Evolutionary conservation across 2,329 filamentous ascomycete genomes (phyloP).

Genomic region (Fusarium albidum): DNA sequence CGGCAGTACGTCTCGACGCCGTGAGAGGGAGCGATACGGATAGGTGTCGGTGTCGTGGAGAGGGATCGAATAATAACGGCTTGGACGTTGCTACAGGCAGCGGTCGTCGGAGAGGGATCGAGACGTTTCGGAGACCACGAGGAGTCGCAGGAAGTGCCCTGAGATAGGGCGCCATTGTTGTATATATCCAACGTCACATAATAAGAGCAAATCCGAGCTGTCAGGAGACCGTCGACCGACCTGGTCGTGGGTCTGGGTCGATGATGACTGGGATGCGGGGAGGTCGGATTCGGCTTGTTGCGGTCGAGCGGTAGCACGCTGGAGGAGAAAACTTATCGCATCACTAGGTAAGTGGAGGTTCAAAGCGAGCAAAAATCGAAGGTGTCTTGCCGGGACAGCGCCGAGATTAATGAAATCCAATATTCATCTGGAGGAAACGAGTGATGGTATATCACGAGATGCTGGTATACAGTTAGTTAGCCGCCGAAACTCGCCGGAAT

Average conservation of each 20-base stretch:
- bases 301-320: conserved; percentile 21
- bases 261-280: conserved; percentile 40
- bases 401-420: not conserved
- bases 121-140: conserved; percentile 20
- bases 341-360: conserved; percentile 2
- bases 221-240: conserved; percentile 34
- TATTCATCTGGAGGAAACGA: not conserved
- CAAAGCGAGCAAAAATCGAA: not conserved
- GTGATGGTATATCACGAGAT: not conserved
- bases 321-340: conserved; percentile 23
- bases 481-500: conserved; percentile 29
- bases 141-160: conserved; percentile 33
- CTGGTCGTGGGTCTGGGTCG: conserved; percentile 25
- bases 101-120: conserved; percentile 13
- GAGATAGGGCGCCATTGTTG: conserved; percentile 37
- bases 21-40: conserved; percentile 35
- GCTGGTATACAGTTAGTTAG: not conserved
- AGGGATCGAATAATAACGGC: not conserved
- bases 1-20: conserved; percentile 52
- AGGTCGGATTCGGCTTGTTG: conserved; percentile 26
- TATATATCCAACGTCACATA: conserved; percentile 34
- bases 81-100: conserved; percentile 5
- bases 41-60: conserved; percentile 33
- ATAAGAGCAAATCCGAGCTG: conserved; percentile 20
- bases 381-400: too few relatives aligned